These are phyloP conservation scores for Lizanozyma gosingica DNA, from an alignment of 1,139 yeast genomes.

Conservation along the genomic window DNA sequence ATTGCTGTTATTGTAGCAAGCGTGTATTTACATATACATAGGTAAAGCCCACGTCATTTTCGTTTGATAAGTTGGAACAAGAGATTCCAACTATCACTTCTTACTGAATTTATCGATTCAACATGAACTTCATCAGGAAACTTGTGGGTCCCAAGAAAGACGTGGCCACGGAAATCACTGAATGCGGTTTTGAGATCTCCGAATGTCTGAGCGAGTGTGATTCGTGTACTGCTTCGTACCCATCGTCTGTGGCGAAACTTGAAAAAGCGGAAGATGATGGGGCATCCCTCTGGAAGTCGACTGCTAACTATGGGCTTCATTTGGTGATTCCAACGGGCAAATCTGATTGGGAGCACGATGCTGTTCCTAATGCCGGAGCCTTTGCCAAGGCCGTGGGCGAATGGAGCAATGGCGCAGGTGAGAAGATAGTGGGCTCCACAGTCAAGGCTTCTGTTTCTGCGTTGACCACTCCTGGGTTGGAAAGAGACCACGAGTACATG, in stretches of 20 bases:
- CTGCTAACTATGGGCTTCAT: constrained; percentile 63
- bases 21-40: too few species aligned
- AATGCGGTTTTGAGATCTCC: constrained; percentile 33
- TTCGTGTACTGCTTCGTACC: constrained; percentile 43
- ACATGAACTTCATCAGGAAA: background rate
- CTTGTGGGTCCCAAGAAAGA: background rate
- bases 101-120: too few species aligned
- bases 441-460: constrained; percentile 50
- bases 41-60: too few species aligned
- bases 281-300: constrained; percentile 58
- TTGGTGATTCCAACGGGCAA: constrained; percentile 76
- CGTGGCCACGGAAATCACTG: constrained; percentile 13
- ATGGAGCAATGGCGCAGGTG: constrained; percentile 32
- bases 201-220: constrained; percentile 42
- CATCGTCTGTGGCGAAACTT: constrained; percentile 32
- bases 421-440: constrained; percentile 16
- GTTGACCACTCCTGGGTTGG: constrained; percentile 27
- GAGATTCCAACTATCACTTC: too few species aligned
- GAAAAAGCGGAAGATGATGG: constrained; percentile 36
- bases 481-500: constrained; percentile 32
- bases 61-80: too few species aligned
- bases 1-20: too few species aligned
- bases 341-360: constrained; percentile 77
- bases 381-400: constrained; percentile 40
- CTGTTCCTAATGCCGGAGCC: constrained; percentile 44